Percentiles rank a stretch among this genome's conserved stretches.
phyloP scores from a whole-genome alignment of 768 basidiomycete genomes.

The Chiua virens region DNA sequence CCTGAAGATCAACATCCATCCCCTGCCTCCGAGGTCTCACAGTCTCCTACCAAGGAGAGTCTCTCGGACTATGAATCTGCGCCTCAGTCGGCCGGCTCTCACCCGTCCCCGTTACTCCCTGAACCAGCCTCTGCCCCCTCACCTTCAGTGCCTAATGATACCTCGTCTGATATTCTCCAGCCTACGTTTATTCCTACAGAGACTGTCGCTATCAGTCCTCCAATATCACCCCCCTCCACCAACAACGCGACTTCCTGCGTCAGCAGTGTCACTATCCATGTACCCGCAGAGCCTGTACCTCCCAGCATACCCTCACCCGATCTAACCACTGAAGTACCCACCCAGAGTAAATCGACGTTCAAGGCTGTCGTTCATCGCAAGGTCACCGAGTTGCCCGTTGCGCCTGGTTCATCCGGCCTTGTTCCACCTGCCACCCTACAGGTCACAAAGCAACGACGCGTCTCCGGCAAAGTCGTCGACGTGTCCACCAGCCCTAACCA shows the following conservation, averaged over 20 bases:
- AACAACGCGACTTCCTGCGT: background rate
- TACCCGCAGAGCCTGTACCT: background rate
- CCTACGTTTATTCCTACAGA: background rate
- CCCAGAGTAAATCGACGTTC: constrained; percentile 36
- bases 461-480: constrained; percentile 25
- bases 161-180: background rate
- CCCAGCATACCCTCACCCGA: constrained; percentile 11
- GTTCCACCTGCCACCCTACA: constrained; percentile 29
- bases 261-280: background rate
- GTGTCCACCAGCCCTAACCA: constrained; percentile 46
- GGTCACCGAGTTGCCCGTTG: constrained; percentile 38
- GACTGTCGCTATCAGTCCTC: background rate
- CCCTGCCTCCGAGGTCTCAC: background rate
- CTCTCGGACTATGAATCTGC: constrained; percentile 15
- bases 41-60: constrained; percentile 5
- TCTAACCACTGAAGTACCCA: background rate
- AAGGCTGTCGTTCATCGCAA: constrained; percentile 60
- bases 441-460: constrained; percentile 26
- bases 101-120: constrained; percentile 2
- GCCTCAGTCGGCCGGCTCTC: constrained; percentile 15
- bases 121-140: background rate
- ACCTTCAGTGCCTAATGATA: background rate
- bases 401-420: constrained; percentile 16
- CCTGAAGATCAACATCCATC: background rate
- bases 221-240: background rate